Evolutionary conservation across 1,139 yeast species (phyloP).

Genomic region (Lodderomyces parapsilosis): DNA sequence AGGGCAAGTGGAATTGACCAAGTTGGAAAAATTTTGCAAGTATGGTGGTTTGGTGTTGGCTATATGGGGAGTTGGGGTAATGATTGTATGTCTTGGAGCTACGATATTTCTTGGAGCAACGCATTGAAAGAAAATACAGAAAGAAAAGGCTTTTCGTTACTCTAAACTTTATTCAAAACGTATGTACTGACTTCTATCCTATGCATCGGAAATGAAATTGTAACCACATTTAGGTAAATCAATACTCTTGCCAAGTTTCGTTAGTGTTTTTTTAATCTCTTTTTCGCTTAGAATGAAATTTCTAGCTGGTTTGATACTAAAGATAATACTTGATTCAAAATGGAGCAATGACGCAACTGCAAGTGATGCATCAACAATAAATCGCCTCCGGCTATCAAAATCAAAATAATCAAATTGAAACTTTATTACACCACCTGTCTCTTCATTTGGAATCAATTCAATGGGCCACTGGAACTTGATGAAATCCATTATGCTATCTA

Average conservation of each 20-base stretch:
- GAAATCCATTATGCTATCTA: slow-evolving; percentile 30
- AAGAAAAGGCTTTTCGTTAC: too few relatives aligned
- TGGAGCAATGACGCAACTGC: not conserved
- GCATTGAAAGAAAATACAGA: too few relatives aligned
- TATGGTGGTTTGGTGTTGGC: slow-evolving; percentile 60
- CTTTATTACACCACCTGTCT: slow-evolving; percentile 7
- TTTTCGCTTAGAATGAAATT: not conserved
- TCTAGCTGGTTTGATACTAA: not conserved
- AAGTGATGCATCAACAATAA: slow-evolving; percentile 2
- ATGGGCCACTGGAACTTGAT: slow-evolving; percentile 31
- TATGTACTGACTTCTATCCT: not conserved
- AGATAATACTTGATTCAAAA: not conserved
- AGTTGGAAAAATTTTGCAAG: slow-evolving; percentile 45
- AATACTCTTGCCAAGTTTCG: not conserved
- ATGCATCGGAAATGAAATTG: not conserved
- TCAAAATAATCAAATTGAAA: slow-evolving; percentile 16
- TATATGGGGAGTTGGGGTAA: slow-evolving; percentile 75
- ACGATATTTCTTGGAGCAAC: slow-evolving; percentile 65
- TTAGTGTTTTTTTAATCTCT: not conserved
- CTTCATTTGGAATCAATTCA: slow-evolving; percentile 8
- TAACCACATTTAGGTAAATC: not conserved
- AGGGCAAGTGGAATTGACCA: slow-evolving; percentile 25
- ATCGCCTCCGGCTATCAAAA: slow-evolving; percentile 5
- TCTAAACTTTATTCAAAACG: not conserved
- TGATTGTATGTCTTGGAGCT: slow-evolving; percentile 76